Percentiles rank a stretch among this genome's conserved stretches.
Conservation (phyloP, 192 early-diverging fungal genomes). For the Coemansia asiatica region DNA sequence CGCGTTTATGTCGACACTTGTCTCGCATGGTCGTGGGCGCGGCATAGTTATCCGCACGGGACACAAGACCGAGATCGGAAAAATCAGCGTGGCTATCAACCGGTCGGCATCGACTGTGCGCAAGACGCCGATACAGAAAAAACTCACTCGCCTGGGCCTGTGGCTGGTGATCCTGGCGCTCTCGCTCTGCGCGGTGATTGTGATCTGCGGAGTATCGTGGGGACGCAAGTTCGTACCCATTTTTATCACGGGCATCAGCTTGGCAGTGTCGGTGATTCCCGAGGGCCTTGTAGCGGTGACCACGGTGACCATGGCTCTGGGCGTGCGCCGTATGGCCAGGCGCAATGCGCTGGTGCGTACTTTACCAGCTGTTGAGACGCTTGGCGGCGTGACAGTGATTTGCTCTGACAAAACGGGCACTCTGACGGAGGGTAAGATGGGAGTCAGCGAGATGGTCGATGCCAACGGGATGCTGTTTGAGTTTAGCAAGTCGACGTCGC, state of each 20-base stretch:
- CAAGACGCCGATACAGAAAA: conserved; percentile 69
- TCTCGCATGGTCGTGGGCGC: conserved; percentile 85
- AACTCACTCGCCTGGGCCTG: conserved; percentile 77
- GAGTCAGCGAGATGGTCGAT: conserved; percentile 68
- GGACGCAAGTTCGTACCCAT: conserved; percentile 67
- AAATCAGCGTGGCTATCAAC: conserved; percentile 86
- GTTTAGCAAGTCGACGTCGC: conserved; percentile 67
- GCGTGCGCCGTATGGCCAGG: conserved; percentile 90
- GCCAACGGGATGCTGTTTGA: conserved; percentile 42
- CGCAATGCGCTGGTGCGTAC: conserved; percentile 89
- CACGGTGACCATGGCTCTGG: conserved; percentile 95
- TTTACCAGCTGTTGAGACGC: conserved; percentile 89
- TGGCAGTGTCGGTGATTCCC: conserved; percentile 96
- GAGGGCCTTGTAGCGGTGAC: conserved; percentile 98
- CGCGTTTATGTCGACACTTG: conserved; percentile 95
- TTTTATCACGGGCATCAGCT: conserved; percentile 80
- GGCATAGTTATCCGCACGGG: conserved; percentile 93
- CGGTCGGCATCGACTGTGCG: conserved; percentile 55
- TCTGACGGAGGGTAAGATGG: conserved; percentile 98
- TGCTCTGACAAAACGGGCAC: conserved; percentile 98
- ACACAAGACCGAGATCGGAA: conserved; percentile 86
- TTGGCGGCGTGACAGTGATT: conserved; percentile 94
- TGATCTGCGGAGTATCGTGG: conserved; percentile 78
- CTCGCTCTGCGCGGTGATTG: conserved; percentile 77
- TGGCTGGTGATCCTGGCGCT: conserved; percentile 83